These are phyloP conservation scores for Chimonanthus praecox DNA, from an alignment of 164 flowering plant species.

Conservation along the genomic window DNA sequence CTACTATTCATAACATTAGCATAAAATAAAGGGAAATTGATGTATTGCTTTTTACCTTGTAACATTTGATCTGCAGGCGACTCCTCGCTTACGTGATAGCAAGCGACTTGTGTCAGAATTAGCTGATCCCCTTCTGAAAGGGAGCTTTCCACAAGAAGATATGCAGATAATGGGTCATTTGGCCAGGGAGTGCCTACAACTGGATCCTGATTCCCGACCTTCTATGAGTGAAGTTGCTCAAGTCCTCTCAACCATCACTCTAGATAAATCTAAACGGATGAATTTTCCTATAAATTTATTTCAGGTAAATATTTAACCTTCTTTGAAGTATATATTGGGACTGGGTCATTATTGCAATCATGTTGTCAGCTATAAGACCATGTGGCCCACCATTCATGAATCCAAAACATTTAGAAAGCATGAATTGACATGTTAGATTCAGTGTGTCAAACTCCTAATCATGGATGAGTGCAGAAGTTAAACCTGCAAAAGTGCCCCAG, in stretches of 20 bases:
- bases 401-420: too few relatives aligned
- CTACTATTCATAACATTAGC: too few relatives aligned
- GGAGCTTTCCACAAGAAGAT: conserved; percentile 75
- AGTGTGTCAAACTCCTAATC: too few relatives aligned
- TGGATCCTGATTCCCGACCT: conserved; percentile 92
- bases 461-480: too few relatives aligned
- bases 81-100: conserved; percentile 66
- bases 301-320: conserved; percentile 39
- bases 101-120: conserved; percentile 59
- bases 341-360: not conserved
- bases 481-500: too few relatives aligned
- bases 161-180: conserved; percentile 88
- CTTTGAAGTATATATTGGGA: too few relatives aligned
- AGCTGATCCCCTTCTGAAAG: conserved; percentile 70
- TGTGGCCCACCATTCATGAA: too few relatives aligned
- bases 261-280: conserved; percentile 52
- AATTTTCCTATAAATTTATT: conserved; percentile 41
- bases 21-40: too few relatives aligned
- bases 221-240: conserved; percentile 95
- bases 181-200: conserved; percentile 84
- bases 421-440: too few relatives aligned
- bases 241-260: conserved; percentile 79
- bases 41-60: not conserved
- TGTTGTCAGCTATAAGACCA: too few relatives aligned
- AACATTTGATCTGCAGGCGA: conserved; percentile 49